Base-by-base conservation (phyloP, 495 filamentous ascomycete genomes). In the Aspergillus diversus region DNA sequence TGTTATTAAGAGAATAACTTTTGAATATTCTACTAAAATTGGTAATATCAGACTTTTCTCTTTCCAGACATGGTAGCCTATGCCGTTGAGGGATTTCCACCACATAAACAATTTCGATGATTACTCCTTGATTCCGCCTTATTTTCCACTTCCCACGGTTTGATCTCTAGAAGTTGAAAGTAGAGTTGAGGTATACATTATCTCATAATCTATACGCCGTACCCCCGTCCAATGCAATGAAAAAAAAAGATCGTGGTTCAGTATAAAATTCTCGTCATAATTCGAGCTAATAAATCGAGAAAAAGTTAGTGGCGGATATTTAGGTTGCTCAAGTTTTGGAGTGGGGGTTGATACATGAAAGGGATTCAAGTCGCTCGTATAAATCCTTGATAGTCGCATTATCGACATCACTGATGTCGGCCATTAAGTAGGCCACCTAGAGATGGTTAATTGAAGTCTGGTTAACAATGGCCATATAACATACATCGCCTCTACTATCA, bases 371-470 rank as follows among this genome's bases (percentile, higher is more conserved):
- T 69, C 82, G 88, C 70, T 92, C 88, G 63, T 88, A 91, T 42
- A 99, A 81, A 58, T 91, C 88, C 77, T 92, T 92, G 74, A 98
- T 94, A 63, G 95, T 90, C 27, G 80, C 80, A 12, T 83, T 76
- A 69, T 90, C 87, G 67, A 97, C 92, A 58, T 90, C 81, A 77
- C 90, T 96, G 64, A 99, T 90, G 79, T 99, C 96, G 21, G 96
- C 95, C 95, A 99, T 97, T 62, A 98, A 81, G 73, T 98, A 99
- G 27, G 96, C 96, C 62, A 93, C 84, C 88, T 89, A 64, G 21
- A 55, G 5, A 63, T 16, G 12, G 58, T 77, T 65, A 75, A 54
- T 37, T 13, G 0, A 15, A n/a, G 21, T 21, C 9, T n/a, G 9
- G 15, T 27, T 16, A 57, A 17, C 0, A 21, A 34, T 15, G 16